phyloP scores from a whole-genome alignment of 805 yeast genomes.

The Jamesozyma rosinii region DNA sequence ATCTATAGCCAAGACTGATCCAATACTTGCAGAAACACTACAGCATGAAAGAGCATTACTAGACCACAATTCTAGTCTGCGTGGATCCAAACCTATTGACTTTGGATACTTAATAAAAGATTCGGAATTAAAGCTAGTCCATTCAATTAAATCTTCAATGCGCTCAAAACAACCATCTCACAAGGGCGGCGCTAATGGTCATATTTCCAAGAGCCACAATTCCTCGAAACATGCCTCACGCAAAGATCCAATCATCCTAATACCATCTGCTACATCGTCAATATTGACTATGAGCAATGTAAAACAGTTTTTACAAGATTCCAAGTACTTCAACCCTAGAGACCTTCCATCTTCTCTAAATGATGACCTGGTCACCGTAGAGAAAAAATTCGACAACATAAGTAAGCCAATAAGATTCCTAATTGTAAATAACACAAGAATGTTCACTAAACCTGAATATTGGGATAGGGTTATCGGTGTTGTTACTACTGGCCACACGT shows the following conservation, averaged over 20 bases:
- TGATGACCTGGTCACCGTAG: slow-evolving; percentile 25
- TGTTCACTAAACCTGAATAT: slow-evolving; percentile 85
- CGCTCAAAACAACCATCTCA: slow-evolving; percentile 18
- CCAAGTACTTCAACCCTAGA: slow-evolving; percentile 49
- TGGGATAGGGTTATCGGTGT: slow-evolving; percentile 97
- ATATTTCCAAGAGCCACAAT: slow-evolving; percentile 14
- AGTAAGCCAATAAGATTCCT: slow-evolving; percentile 32
- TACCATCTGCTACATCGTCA: slow-evolving; percentile 75
- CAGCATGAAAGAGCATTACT: slow-evolving; percentile 41
- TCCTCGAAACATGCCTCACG: slow-evolving; percentile 3
- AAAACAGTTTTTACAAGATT: slow-evolving; percentile 62
- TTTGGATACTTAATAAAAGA: slow-evolving; percentile 62
- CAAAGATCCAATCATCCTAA: slow-evolving; percentile 60
- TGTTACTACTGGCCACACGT: slow-evolving; percentile 91
- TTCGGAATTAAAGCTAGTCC: slow-evolving; percentile 49
- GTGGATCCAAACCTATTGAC: slow-evolving; percentile 60
- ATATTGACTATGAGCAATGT: slow-evolving; percentile 56
- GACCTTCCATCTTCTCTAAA: slow-evolving; percentile 30
- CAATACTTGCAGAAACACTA: slow-evolving; percentile 24
- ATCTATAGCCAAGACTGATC: slow-evolving; percentile 24
- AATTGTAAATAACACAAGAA: slow-evolving; percentile 81
- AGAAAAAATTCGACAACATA: slow-evolving; percentile 27
- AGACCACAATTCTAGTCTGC: slow-evolving; percentile 51
- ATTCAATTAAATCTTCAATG: slow-evolving; percentile 37
- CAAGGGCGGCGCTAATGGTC: slow-evolving; percentile 13